Percentiles rank a stretch among this genome's conserved stretches.
phyloP scores from a whole-genome alignment of 306 rosid genomes.

The Castanea mollissima region DNA sequence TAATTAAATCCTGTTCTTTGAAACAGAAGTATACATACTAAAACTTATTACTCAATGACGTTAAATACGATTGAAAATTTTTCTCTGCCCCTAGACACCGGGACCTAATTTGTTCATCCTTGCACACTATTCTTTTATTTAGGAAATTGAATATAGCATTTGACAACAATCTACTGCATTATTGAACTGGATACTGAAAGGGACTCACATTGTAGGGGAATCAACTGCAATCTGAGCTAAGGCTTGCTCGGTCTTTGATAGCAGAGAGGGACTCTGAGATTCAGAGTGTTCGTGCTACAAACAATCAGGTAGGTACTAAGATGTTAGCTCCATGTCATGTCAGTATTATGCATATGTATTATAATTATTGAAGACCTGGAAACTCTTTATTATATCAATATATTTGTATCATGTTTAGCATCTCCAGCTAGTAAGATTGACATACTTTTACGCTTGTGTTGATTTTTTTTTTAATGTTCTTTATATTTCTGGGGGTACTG shows the following conservation, averaged over 20 bases:
- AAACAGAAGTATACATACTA: neutral
- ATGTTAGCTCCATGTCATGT: neutral
- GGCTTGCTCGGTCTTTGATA: conserved; percentile 93
- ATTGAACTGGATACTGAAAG: neutral
- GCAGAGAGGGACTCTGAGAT: conserved; percentile 90
- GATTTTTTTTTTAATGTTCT: neutral
- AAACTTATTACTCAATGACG: neutral
- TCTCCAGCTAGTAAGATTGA: neutral
- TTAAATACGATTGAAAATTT: neutral
- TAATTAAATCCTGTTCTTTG: neutral
- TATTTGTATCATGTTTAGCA: neutral
- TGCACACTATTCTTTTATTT: neutral
- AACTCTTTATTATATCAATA: neutral
- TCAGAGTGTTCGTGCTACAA: conserved; percentile 74
- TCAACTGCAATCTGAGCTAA: conserved; percentile 82
- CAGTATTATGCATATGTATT: neutral
- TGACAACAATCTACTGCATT: neutral
- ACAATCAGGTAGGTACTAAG: conserved; percentile 62
- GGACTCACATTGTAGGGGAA: conserved; percentile 62
- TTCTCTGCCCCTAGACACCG: neutral
- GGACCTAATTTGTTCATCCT: neutral
- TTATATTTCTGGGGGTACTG: neutral
- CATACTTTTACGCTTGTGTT: neutral
- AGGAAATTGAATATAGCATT: neutral
- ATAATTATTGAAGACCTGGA: neutral